A percentile compares a stretch with the other conserved stretches of the same genome.
phyloP scores from a whole-genome alignment of 176 grass and related monocot genomes.

The Puccinellia tenuiflora region DNA sequence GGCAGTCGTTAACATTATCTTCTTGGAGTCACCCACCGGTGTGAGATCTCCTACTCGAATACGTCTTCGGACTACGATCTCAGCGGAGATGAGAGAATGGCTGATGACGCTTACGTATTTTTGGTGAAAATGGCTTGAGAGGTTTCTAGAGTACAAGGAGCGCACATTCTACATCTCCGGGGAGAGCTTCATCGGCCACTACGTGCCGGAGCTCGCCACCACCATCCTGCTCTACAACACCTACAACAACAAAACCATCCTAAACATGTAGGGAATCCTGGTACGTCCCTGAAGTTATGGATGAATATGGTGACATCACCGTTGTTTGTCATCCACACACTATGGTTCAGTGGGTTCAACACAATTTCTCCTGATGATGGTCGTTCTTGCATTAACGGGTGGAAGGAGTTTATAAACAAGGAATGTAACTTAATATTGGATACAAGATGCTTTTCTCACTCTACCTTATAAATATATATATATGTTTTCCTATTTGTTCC shows the following conservation, averaged over 20 bases:
- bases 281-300: neutral
- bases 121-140: conserved; percentile 37
- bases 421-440: too few relatives aligned
- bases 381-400: too few relatives aligned
- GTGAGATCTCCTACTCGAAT: conserved; percentile 57
- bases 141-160: conserved; percentile 37
- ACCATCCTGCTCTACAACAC: conserved; percentile 39
- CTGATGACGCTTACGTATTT: conserved; percentile 20
- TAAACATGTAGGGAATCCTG: conserved; percentile 44
- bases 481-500: too few relatives aligned
- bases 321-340: too few relatives aligned
- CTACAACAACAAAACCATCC: conserved; percentile 16
- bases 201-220: conserved; percentile 27
- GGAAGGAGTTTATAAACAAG: too few relatives aligned
- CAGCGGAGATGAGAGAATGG: conserved; percentile 28
- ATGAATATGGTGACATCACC: too few relatives aligned
- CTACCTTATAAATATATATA: too few relatives aligned
- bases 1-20: conserved; percentile 48
- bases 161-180: conserved; percentile 51
- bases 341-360: too few relatives aligned
- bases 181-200: conserved; percentile 55
- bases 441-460: too few relatives aligned
- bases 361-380: too few relatives aligned
- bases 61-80: conserved; percentile 15
- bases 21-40: conserved; percentile 46